A percentile compares a stretch with the other conserved stretches of the same genome.
Conservation (phyloP, 495 filamentous ascomycete genomes). For the Aspergillus saccharolyticus region DNA sequence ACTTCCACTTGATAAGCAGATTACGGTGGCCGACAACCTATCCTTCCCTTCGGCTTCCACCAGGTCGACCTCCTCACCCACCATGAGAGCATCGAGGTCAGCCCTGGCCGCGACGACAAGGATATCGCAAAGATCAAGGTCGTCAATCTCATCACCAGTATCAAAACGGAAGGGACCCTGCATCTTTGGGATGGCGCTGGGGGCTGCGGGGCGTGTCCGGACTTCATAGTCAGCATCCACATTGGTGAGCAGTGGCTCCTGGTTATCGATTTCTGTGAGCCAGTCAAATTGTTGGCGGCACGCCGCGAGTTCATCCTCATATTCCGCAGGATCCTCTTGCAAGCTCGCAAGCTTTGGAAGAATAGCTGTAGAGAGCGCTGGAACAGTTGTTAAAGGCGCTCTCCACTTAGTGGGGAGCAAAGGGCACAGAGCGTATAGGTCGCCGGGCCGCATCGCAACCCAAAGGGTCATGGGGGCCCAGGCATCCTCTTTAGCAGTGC, state of each 20-base stretch:
- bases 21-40: conserved; percentile 63
- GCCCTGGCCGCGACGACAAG: conserved; percentile 50
- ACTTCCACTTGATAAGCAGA: conserved; percentile 70
- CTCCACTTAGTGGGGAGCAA: conserved; percentile 78
- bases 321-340: conserved; percentile 52
- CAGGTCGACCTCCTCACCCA: conserved; percentile 47
- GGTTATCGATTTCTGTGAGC: conserved; percentile 74
- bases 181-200: conserved; percentile 67
- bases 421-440: conserved; percentile 87
- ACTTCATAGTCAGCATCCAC: conserved; percentile 55
- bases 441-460: conserved; percentile 82
- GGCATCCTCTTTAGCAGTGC: conserved; percentile 58
- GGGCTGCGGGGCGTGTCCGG: conserved; percentile 63
- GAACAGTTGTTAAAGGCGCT: conserved; percentile 66
- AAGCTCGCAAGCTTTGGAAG: conserved; percentile 58
- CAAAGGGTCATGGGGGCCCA: conserved; percentile 92
- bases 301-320: conserved; percentile 45
- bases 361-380: conserved; percentile 70
- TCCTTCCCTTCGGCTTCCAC: conserved; percentile 53
- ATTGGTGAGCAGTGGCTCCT: conserved; percentile 52
- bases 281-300: conserved; percentile 70
- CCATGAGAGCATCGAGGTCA: conserved; percentile 47
- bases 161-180: conserved; percentile 82
- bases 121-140: conserved; percentile 64
- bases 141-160: conserved; percentile 57